These are phyloP conservation scores for Tilletia walkeri DNA, from an alignment of 1,284 basidiomycete species.

Conservation along the genomic window DNA sequence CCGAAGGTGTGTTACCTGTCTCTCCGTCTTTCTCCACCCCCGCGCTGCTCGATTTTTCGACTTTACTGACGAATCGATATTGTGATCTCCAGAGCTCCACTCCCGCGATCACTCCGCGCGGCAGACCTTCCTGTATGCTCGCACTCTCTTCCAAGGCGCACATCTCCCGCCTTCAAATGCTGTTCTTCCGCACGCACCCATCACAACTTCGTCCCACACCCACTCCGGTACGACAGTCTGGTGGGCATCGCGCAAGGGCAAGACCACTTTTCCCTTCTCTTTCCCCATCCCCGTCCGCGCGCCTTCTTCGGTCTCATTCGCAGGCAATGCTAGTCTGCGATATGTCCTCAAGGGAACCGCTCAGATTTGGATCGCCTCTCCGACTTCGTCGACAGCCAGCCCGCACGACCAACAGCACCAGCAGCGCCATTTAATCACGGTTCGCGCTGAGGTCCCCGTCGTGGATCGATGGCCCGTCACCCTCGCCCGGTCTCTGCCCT, in stretches of 20 bases:
- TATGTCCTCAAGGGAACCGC: slow-evolving; percentile 46
- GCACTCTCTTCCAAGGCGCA: slow-evolving; percentile 48
- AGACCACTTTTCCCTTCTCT: slow-evolving; percentile 46
- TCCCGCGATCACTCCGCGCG: slow-evolving; percentile 48
- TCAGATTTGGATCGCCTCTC: slow-evolving; percentile 39
- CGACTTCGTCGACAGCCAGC: background rate
- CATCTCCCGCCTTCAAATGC: slow-evolving; percentile 49
- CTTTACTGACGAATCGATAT: background rate
- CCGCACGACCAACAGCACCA: slow-evolving; percentile 28
- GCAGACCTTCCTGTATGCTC: slow-evolving; percentile 47
- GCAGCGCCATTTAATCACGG: slow-evolving; percentile 40
- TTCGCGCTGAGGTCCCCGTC: slow-evolving; percentile 40
- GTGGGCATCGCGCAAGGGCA: slow-evolving; percentile 48
- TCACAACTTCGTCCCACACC: slow-evolving; percentile 15
- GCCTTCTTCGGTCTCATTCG: slow-evolving; percentile 43
- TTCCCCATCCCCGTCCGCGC: slow-evolving; percentile 41
- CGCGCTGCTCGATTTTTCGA: no score
- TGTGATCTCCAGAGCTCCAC: slow-evolving; percentile 34
- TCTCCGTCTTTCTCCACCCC: no score
- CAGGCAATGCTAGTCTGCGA: slow-evolving; percentile 42
- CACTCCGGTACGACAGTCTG: slow-evolving; percentile 30
- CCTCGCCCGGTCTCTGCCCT: background rate
- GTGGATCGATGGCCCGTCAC: slow-evolving; percentile 39
- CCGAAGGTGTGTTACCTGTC: slow-evolving; percentile 25
- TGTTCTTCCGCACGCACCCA: slow-evolving; percentile 41